A percentile compares a stretch with the other conserved stretches of the same genome.
These are phyloP conservation scores for Clarireedia monteithiana DNA, from an alignment of 2,329 filamentous ascomycete genomes.

Conservation along the genomic window DNA sequence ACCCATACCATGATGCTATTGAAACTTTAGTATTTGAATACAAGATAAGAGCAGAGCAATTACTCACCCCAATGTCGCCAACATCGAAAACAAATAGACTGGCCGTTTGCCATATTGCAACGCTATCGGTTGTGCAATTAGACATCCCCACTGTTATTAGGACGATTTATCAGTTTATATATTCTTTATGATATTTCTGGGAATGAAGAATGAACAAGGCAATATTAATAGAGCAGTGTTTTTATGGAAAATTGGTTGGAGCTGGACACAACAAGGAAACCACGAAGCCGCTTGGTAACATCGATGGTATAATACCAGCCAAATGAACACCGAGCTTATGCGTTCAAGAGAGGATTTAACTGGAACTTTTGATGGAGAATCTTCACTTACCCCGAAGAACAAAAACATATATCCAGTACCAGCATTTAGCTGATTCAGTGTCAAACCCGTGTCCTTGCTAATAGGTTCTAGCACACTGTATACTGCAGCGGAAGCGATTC, in stretches of 20 bases:
- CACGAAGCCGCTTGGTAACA: too few relatives aligned
- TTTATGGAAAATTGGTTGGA: too few relatives aligned
- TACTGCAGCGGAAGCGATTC: slow-evolving; percentile 41
- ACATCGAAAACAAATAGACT: slow-evolving; percentile 21
- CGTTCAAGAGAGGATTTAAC: too few relatives aligned
- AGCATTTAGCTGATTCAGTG: slow-evolving; percentile 36
- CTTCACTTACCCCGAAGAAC: slow-evolving; percentile 15
- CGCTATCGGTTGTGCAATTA: slow-evolving; percentile 46
- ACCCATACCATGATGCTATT: slow-evolving; percentile 32
- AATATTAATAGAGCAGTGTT: too few relatives aligned
- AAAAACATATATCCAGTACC: slow-evolving; percentile 47
- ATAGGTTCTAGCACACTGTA: slow-evolving; percentile 43
- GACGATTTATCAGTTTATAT: background rate
- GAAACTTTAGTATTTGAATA: background rate
- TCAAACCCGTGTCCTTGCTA: slow-evolving; percentile 38
- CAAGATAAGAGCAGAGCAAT: background rate
- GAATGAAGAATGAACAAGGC: too few relatives aligned
- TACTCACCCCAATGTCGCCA: slow-evolving; percentile 27
- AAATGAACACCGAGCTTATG: too few relatives aligned
- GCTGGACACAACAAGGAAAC: too few relatives aligned
- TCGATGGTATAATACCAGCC: too few relatives aligned
- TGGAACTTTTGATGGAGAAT: background rate
- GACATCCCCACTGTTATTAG: slow-evolving; percentile 42
- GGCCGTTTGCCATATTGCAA: slow-evolving; percentile 38
- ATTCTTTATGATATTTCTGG: too few relatives aligned